Conservation (phyloP, 73 alveolate species). For the Symbiodinium natans region DNA sequence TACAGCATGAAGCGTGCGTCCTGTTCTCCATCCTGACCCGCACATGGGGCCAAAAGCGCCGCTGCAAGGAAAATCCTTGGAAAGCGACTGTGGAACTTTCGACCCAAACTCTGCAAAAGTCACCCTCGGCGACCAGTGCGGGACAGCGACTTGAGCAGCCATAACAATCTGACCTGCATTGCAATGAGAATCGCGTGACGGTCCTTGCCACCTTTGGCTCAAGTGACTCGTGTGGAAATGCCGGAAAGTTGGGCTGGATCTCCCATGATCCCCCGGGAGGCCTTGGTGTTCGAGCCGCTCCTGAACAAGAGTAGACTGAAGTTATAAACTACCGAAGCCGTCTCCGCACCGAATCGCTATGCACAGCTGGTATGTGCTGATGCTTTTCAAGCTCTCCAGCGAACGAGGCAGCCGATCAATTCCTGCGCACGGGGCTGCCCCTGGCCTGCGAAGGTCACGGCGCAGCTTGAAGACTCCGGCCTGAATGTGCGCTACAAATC, state of each 20-base stretch:
- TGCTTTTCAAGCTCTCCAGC: no score
- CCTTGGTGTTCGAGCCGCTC: neutral
- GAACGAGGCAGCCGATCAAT: no score
- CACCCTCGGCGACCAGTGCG: neutral
- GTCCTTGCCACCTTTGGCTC: no score
- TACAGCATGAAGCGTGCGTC: no score
- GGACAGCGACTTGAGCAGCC: neutral
- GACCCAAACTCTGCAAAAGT: neutral
- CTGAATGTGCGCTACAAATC: neutral
- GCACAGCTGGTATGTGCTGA: no score
- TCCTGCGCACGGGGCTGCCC: no score
- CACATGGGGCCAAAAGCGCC: neutral
- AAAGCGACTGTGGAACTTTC: neutral
- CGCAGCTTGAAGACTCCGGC: neutral
- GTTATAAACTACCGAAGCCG: no score
- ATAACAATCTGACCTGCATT: neutral
- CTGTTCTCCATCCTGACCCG: neutral
- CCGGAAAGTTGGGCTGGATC: no score
- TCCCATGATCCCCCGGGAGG: neutral
- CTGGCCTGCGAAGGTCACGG: neutral
- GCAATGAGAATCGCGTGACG: no score
- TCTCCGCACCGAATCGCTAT: no score
- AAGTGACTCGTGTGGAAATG: no score
- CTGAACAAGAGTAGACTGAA: neutral
- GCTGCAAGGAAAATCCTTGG: conserved; percentile 1